Conservation (phyloP, 352 stramenopile genomes). For the Globisporangium alternatum region DNA sequence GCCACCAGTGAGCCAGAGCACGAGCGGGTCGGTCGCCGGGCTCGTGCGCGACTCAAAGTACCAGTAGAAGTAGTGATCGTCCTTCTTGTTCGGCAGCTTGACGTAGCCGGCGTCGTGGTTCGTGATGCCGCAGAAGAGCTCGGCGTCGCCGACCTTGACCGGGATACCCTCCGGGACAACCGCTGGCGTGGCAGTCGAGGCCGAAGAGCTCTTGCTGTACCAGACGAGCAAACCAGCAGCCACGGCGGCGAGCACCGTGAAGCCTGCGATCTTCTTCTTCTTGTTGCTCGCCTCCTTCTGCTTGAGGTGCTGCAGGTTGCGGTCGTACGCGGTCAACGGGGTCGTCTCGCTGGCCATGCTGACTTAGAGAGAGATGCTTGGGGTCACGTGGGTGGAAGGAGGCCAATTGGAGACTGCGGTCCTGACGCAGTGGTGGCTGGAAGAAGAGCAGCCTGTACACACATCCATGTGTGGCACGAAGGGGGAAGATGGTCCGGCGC, state of each 20-base stretch:
- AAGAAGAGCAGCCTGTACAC: neutral
- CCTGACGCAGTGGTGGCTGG: neutral
- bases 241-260: constrained; percentile 12
- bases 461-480: neutral
- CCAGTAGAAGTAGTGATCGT: constrained; percentile 61
- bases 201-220: constrained; percentile 11
- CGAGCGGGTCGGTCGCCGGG: constrained; percentile 24
- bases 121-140: constrained; percentile 27
- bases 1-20: constrained; percentile 45
- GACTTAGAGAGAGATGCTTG: neutral
- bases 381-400: neutral
- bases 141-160: neutral
- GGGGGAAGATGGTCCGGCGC: neutral
- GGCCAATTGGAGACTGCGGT: constrained; percentile 1
- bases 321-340: constrained; percentile 16
- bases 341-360: constrained; percentile 17
- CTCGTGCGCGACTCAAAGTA: constrained; percentile 35
- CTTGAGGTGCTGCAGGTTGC: constrained; percentile 20
- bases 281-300: constrained; percentile 12
- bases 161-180: constrained; percentile 5
- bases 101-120: constrained; percentile 36
- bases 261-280: constrained; percentile 19
- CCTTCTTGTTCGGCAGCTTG: constrained; percentile 26
- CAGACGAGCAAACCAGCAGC: constrained; percentile 12
- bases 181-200: neutral